Evolutionary conservation across 306 rosid genomes (phyloP), one percentile per base, ranked within the genome.

Genomic region (Heteromeles arbutifolia): DNA sequence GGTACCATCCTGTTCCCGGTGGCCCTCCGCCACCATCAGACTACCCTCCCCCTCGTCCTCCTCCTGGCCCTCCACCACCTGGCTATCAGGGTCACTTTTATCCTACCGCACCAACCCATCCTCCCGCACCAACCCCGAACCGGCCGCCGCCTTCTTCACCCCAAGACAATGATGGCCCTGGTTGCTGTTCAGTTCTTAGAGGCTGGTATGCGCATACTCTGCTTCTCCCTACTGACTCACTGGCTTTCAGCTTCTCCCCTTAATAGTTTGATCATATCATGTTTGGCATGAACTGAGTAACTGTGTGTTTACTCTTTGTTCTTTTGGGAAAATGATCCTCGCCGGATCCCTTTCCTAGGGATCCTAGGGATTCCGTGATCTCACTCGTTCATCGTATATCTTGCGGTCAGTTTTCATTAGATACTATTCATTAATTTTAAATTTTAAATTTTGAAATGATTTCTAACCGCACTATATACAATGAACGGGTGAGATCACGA

Each of bases 11-110:
- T 8, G 45, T 74, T 43, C 77, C 77, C 8, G 59, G 77, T 26
- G 77, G 44, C 6, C 69, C 77, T 41, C 67, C 76, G 34, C 75
- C 76, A 2, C 76, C 67, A 4, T 9, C 68, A 39, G 77, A 41
- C 1, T 3, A 25, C 68, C 57, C 56, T 58, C 57, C 5, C 5
- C 67, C 77, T 41, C 68, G 68, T 0, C 57, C 5, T 15, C 67
- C 77, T 59, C 68, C 77, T 0, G 19, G 56, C n/a, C 67, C 77
- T 15, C 69, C 77, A 0, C 77, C 77, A 4, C 57, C 67, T 3
- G 57, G 67, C 15, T 57, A 57, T 57, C 67, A 73, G 53, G 67
- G 24, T 18, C 58, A 72, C 56, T 58, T 24, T 39, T 39, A n/a
- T n/a, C n/a, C n/a, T n/a, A n/a, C n/a, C n/a, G n/a, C n/a, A n/a